Percentiles rank a stretch among this genome's conserved stretches.
phyloP scores from a whole-genome alignment of 2,329 filamentous ascomycete species.

The Penicillium polonicum region DNA sequence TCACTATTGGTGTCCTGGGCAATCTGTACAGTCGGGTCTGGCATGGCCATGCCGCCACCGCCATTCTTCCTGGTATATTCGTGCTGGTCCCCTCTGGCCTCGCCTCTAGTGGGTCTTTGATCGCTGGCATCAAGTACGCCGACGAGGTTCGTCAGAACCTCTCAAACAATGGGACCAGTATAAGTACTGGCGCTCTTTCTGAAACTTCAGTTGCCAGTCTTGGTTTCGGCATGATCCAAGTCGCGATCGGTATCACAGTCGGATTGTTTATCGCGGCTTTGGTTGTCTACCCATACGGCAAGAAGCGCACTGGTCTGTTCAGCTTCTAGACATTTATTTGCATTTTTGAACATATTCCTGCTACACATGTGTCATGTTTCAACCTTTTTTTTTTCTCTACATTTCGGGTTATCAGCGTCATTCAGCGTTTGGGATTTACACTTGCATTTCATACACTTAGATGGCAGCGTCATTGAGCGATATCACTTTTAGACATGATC shows the following conservation, averaged over 20 bases:
- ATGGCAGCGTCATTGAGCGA: constrained; percentile 3
- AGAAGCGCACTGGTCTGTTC: constrained; percentile 50
- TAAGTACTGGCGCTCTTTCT: constrained; percentile 21
- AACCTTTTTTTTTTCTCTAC: background rate
- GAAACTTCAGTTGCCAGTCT: constrained; percentile 48
- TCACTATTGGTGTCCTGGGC: constrained; percentile 75
- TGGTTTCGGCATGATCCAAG: constrained; percentile 51
- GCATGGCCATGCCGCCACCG: constrained; percentile 79
- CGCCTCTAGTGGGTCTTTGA: constrained; percentile 58
- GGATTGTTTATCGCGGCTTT: constrained; percentile 50
- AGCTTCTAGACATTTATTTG: constrained; percentile 38
- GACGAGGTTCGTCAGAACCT: constrained; percentile 50
- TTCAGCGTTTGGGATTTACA: constrained; percentile 6
- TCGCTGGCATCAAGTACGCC: constrained; percentile 59
- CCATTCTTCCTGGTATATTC: constrained; percentile 87
- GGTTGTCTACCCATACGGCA: constrained; percentile 50
- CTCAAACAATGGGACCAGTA: constrained; percentile 25
- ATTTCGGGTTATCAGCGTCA: constrained; percentile 4
- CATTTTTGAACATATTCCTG: constrained; percentile 4
- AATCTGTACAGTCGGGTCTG: constrained; percentile 73
- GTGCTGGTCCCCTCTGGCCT: constrained; percentile 64
- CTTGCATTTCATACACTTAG: constrained; percentile 2
- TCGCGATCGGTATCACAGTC: constrained; percentile 52
- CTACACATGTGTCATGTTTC: background rate
- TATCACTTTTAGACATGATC: background rate